Percentiles rank a stretch among this genome's conserved stretches.
Evolutionary conservation across 2,329 filamentous ascomycete species (phyloP).

Genomic region (Pyricularia sp.): DNA sequence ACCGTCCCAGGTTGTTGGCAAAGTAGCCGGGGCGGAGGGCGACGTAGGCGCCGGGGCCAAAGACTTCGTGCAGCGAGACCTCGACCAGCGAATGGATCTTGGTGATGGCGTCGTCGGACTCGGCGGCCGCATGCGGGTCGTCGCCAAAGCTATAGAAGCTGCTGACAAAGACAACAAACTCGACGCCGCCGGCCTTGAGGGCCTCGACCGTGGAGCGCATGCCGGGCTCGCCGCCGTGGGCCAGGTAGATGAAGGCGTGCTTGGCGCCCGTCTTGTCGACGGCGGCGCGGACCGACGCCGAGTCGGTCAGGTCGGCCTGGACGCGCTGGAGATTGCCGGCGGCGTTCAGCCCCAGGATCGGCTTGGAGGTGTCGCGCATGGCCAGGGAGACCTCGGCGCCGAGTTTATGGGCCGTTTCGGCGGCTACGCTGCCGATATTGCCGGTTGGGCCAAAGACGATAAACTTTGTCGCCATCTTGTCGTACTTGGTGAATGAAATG

Average conservation of each 20-base stretch:
- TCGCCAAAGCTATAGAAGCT: slow-evolving; percentile 19
- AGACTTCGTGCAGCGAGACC: slow-evolving; percentile 28
- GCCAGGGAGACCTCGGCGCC: slow-evolving; percentile 36
- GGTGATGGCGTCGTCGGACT: slow-evolving; percentile 22
- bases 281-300: slow-evolving; percentile 27
- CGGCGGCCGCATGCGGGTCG: background rate
- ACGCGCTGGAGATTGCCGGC: slow-evolving; percentile 11
- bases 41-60: slow-evolving; percentile 25
- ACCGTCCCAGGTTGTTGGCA: slow-evolving; percentile 28
- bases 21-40: slow-evolving; percentile 33
- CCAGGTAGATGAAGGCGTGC: slow-evolving; percentile 37
- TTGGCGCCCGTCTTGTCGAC: slow-evolving; percentile 29
- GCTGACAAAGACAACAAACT: slow-evolving; percentile 34
- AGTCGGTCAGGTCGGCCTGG: slow-evolving; percentile 30
- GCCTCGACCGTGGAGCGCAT: slow-evolving; percentile 30
- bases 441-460: slow-evolving; percentile 43
- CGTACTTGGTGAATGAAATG: too few relatives aligned
- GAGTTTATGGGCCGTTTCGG: slow-evolving; percentile 24
- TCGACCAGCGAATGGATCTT: slow-evolving; percentile 34
- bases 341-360: slow-evolving; percentile 20
- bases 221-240: slow-evolving; percentile 21
- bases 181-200: slow-evolving; percentile 32
- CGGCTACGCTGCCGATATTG: slow-evolving; percentile 28
- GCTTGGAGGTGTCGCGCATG: slow-evolving; percentile 34
- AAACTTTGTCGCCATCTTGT: slow-evolving; percentile 10